Percentiles rank a stretch among this genome's conserved stretches.
These are phyloP conservation scores for Trichoderma brevicompactum DNA, from an alignment of 2,329 filamentous ascomycete genomes.

Conservation along the genomic window DNA sequence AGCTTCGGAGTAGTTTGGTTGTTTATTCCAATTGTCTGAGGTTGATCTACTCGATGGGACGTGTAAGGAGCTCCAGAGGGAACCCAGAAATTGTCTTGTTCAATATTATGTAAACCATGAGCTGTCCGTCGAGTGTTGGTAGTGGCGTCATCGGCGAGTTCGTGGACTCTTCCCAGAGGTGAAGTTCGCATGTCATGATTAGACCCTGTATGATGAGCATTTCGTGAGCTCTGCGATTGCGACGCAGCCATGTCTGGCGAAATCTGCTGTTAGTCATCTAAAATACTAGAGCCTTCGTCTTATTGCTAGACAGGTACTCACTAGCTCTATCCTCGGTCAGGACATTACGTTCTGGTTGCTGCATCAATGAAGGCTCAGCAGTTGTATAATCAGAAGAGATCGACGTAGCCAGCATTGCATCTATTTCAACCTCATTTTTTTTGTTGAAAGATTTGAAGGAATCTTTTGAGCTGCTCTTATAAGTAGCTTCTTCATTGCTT, in stretches of 20 bases:
- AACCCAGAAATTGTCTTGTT: slow-evolving; percentile 14
- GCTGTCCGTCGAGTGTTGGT: neutral
- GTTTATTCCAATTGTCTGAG: neutral
- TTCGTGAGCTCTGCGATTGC: neutral
- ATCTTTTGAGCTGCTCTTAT: neutral
- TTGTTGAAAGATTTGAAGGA: neutral
- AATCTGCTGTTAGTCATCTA: neutral
- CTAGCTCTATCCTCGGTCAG: neutral
- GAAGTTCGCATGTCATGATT: neutral
- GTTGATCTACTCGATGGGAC: neutral
- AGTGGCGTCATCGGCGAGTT: slow-evolving; percentile 6
- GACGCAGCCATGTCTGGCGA: neutral
- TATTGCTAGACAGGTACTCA: neutral
- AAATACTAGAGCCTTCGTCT: neutral
- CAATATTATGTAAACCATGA: neutral
- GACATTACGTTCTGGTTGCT: neutral
- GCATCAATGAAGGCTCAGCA: neutral
- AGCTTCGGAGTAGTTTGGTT: neutral
- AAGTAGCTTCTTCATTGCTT: neutral
- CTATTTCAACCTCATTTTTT: neutral
- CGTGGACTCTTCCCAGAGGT: neutral
- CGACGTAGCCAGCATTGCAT: neutral
- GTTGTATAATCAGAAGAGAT: slow-evolving; percentile 1
- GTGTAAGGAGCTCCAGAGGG: neutral
- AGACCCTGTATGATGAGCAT: neutral